Base-by-base conservation (phyloP, 805 yeast genomes). In the Myxozyma nipponensis region DNA sequence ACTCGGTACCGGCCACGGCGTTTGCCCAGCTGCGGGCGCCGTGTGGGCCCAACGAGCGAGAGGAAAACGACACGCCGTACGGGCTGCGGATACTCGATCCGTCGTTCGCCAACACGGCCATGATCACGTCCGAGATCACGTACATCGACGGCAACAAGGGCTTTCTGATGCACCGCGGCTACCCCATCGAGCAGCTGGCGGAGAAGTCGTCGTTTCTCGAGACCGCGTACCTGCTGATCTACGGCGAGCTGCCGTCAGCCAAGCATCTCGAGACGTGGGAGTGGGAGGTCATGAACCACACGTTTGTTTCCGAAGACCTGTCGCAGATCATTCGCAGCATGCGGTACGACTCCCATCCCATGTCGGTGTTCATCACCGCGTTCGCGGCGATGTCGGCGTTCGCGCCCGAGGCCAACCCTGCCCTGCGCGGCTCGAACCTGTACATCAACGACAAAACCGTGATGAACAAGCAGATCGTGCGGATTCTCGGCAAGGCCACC, bases 151-250 rank as follows among this genome's bases (percentile, higher is more conserved):
- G 57, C 25, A 51, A 51, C 49, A 51, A 51, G 44, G 57, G 57
- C 17, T 54, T 50, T 23, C 49, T 54, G 24, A 54, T 54, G 57
- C 57, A 54, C 37, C 34, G 57, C 19, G 57, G 57, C 15, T 54
- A 54, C 42, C 57, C 57, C n/a, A 54, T 54, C 44, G 57, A 54
- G 39, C 57, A 54, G 40, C 52, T 54, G 4, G 57, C 57, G 18
- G 57, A 54, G 28, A 51, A 47, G 35, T 54, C 57, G 19, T 35
- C 35, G 30, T 54, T 42, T 36, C 55, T 54, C 24, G 57, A 54
- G 49, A 54, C 57, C 28, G 57, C 57, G 18, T 54, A 54, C 40
- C 47, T 54, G 32, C 49, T 54, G 22, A 54, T 54, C 46, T 54
- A 54, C 39, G 57, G 57, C 28, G 57, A 54, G 49, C 49, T 54